Base-by-base conservation (phyloP, 2,329 filamentous ascomycete genomes). In the Epichloe sp. region DNA sequence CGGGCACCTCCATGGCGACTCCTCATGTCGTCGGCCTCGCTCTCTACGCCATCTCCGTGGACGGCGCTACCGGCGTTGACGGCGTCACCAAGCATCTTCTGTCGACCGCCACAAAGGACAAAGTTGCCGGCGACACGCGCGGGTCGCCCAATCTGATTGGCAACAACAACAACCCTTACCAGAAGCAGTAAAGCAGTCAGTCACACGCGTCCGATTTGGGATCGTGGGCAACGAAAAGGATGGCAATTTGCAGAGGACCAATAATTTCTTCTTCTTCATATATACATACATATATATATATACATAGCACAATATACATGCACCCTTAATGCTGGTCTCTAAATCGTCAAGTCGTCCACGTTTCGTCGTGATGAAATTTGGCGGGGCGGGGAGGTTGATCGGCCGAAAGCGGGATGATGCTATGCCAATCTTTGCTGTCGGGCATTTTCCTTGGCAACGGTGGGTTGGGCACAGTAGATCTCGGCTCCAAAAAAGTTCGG, bases 21-120 rank as follows among this genome's bases (percentile, higher is more conserved):
- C 77, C 76, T 3, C 73, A 77, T 52, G 66, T 79, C 49, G 68
- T 71, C n/a, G 77, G 77, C 0, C 57, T 80, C 1, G 74, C 69
- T 3, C 65, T 71, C 1, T 79, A 78, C 58, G 44, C 44, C 31
- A 51, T 48, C 21, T 51, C 49, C 6, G 43, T 46, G 1, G 19
- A 47, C 26, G 45, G 38, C 8, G 19, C 41, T 17, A 8, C 34
- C 19, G 44, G 49, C 26, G 44, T 51, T 7, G 23, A 19, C 11
- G 41, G 19, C 7, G 49, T 47, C 8, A 51, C 49, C 7, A 17
- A 44, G 19, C 49, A 51, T 36, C 23, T 51, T 3, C 36, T 43
- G 5, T 35, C 21, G 10, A 26, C 44, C 7, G 44, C 37, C 21
- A 51, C 49, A 2, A 47, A 43, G 49, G 44, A 31, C 15, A 47